Evolutionary conservation across 2,329 filamentous ascomycete species (phyloP).

Genomic region (Zalaria obscura): DNA sequence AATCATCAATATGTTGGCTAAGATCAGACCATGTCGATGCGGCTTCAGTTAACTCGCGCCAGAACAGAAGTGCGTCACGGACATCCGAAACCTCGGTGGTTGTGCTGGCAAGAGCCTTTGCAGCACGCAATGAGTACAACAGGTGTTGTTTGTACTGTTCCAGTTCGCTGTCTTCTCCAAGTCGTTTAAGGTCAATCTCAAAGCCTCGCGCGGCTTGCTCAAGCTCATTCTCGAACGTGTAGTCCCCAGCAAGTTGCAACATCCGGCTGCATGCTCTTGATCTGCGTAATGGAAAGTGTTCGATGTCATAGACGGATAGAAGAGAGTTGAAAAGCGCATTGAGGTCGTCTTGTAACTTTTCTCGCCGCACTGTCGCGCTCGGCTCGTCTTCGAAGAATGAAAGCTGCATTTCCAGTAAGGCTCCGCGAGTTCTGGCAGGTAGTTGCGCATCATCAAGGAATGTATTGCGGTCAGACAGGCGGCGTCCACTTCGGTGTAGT

Average conservation of each 20-base stretch:
- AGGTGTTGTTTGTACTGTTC: neutral
- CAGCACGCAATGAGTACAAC: neutral
- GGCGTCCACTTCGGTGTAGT: too few species aligned
- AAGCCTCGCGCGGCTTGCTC: neutral
- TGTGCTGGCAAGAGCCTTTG: neutral
- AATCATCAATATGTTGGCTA: constrained; percentile 30
- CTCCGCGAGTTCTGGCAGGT: constrained; percentile 16
- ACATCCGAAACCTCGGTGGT: neutral
- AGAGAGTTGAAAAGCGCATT: constrained; percentile 5
- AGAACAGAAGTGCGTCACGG: neutral
- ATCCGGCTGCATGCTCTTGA: constrained; percentile 11
- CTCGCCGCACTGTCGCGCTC: constrained; percentile 1
- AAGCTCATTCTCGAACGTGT: neutral
- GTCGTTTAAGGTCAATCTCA: neutral
- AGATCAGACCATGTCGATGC: neutral
- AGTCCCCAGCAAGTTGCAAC: constrained; percentile 5
- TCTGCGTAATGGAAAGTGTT: constrained; percentile 15
- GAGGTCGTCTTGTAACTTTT: constrained; percentile 1
- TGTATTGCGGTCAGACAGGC: too few species aligned
- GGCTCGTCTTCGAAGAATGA: constrained; percentile 3
- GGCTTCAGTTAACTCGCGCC: neutral
- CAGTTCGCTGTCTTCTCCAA: neutral
- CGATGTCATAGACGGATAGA: constrained; percentile 8
- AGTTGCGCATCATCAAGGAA: constrained; percentile 20
- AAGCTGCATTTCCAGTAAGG: constrained; percentile 30